Evolutionary conservation across 2,329 filamentous ascomycete species (phyloP), one percentile per base, ranked within the genome.

Genomic region (Trichoderma endophyticum): DNA sequence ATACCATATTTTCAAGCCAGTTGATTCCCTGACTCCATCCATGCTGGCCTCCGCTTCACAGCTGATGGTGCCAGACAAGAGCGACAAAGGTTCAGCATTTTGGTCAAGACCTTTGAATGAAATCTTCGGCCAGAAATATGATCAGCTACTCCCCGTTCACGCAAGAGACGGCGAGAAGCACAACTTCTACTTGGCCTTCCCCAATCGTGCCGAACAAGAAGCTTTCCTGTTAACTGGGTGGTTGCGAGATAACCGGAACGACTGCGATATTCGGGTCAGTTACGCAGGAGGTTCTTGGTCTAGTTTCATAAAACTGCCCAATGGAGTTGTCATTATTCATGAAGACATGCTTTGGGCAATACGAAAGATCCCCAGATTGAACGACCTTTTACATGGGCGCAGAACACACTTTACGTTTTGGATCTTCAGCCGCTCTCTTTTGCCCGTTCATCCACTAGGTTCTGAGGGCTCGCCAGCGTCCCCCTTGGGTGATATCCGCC

Each of bases 171-270:
- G 32, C 18, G 48, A 15, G 12, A 68, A 74, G 30, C 75, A 78
- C 4, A 75, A 74, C 28, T 85, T 88, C 74, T 89, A 84, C 73
- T 76, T 90, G 1, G 79, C 84, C 2, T 89, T 89, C 64, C 86
- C 87, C 0, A 75, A 76, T 0, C 79, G 81, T 2, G 79, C 79
- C 32, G 71, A 74, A 8, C 70, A 79, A 12, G 81, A 82, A 48
- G 79, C 80, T 21, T 74, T 78, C 9, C 80, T 84, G 9, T n/a
- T 88, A 3, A 80, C 77, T 32, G 77, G 79, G 21, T 89, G 86
- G 86, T 75, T 89, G 11, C 79, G 79, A 6, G 75, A 75, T 5
- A 81, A 79, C 43, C 81, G 85, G 36, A 74, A 80, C 0, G 73
- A 80, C 2, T 86, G 83, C 74, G 81, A 79, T 21, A 79, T 89